Evolutionary conservation across 2,329 filamentous ascomycete genomes (phyloP).

Genomic region (Macroventuria anomochaeta): DNA sequence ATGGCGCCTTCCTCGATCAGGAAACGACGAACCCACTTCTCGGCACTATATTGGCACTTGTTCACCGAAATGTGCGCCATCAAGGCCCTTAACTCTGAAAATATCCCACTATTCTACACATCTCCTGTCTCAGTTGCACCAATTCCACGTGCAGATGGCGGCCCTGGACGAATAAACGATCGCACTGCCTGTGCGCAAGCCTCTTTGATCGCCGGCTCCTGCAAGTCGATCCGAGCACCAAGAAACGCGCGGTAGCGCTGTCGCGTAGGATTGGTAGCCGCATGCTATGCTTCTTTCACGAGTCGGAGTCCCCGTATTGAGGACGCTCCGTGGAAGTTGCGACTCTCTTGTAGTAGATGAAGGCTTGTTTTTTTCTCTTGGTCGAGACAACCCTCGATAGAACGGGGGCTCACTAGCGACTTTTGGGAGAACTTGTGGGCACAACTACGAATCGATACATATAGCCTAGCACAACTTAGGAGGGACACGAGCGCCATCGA

Average conservation of each 20-base stretch:
- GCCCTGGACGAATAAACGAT: neutral
- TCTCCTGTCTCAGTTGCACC: conserved; percentile 7
- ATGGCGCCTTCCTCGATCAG: neutral
- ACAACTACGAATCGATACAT: neutral
- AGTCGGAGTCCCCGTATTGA: conserved; percentile 9
- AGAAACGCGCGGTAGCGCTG: conserved; percentile 1
- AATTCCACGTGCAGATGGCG: neutral
- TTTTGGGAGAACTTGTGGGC: neutral
- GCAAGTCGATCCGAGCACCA: conserved; percentile 7
- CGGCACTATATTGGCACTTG: neutral
- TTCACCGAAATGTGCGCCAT: neutral
- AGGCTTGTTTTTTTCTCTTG: conserved; percentile 2
- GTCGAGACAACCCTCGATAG: neutral
- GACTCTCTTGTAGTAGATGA: conserved; percentile 6
- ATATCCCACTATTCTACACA: conserved; percentile 1
- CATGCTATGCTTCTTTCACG: conserved; percentile 1
- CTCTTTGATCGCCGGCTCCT: conserved; percentile 3
- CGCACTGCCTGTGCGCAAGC: conserved; percentile 6
- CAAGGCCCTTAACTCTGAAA: conserved; percentile 5
- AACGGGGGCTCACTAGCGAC: neutral
- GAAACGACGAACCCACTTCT: neutral
- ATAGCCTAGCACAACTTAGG: conserved; percentile 2
- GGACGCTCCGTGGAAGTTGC: conserved; percentile 2
- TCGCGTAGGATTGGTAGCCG: conserved; percentile 12
- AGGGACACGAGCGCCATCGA: neutral